phyloP scores from a whole-genome alignment of 2,329 filamentous ascomycete genomes.

The Verticillium nubilum region DNA sequence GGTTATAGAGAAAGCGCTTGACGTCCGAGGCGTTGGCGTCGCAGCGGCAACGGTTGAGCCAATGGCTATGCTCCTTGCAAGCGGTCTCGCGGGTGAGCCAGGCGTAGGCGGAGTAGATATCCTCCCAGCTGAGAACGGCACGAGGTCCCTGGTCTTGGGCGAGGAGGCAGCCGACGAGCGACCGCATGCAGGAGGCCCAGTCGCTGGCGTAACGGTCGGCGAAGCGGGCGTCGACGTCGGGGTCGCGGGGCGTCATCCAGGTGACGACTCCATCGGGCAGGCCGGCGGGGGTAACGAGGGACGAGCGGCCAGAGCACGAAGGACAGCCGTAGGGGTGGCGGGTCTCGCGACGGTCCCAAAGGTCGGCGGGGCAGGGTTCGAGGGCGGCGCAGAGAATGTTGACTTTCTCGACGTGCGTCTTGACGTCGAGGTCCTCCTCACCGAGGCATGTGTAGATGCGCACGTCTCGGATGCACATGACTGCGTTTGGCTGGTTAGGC shows the following conservation, averaged over 20 bases:
- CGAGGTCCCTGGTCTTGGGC: background rate
- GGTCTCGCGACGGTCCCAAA: constrained; percentile 1
- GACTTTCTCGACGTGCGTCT: background rate
- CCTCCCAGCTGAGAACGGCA: background rate
- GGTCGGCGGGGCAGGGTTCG: background rate
- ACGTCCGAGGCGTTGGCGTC: constrained; percentile 6
- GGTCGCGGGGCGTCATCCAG: background rate
- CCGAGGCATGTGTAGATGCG: background rate
- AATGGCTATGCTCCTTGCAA: constrained; percentile 10
- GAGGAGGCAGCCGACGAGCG: background rate
- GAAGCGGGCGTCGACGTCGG: background rate
- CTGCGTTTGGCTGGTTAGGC: background rate
- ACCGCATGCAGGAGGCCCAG: background rate
- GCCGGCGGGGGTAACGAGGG: background rate
- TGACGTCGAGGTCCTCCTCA: background rate
- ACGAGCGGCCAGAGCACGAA: background rate
- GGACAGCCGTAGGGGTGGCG: background rate
- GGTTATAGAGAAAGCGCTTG: constrained; percentile 7
- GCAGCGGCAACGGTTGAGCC: constrained; percentile 5
- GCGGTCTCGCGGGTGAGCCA: constrained; percentile 1
- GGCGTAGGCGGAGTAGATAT: background rate
- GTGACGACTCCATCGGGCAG: background rate
- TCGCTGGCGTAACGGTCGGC: background rate
- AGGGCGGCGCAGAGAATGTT: constrained; percentile 1
- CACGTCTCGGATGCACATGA: background rate